phyloP scores from a whole-genome alignment of 768 basidiomycete species.

The Russula foetens region DNA sequence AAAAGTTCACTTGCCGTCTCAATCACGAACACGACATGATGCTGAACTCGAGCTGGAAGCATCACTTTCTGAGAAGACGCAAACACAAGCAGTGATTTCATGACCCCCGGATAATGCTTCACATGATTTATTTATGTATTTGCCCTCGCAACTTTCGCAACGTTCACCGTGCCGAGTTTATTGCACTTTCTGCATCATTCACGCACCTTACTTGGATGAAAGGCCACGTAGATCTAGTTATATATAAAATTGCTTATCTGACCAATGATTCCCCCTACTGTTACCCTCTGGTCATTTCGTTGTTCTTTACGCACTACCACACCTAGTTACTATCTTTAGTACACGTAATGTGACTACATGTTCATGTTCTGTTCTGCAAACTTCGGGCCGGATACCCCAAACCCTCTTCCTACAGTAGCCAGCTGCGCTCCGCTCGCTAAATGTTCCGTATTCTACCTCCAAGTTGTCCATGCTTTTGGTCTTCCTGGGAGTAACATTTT shows the following conservation, averaged over 20 bases:
- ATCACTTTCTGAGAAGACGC: constrained; percentile 8
- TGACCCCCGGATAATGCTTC: neutral
- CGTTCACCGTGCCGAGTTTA: constrained; percentile 8
- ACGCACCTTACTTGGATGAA: constrained; percentile 11
- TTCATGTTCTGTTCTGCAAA: neutral
- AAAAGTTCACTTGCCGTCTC: constrained; percentile 48
- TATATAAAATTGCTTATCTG: constrained; percentile 18
- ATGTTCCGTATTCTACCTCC: too few species aligned
- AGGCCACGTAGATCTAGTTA: constrained; percentile 8
- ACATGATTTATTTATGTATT: constrained; percentile 10
- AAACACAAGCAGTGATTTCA: neutral
- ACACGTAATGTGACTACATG: constrained; percentile 1
- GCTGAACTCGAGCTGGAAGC: constrained; percentile 10
- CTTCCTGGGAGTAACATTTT: neutral
- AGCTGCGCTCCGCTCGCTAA: too few species aligned
- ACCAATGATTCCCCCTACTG: constrained; percentile 14
- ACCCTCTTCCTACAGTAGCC: too few species aligned
- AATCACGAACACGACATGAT: constrained; percentile 35
- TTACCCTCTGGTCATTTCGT: constrained; percentile 8
- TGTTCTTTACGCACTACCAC: constrained; percentile 1
- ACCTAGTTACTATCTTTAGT: neutral
- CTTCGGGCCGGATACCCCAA: neutral
- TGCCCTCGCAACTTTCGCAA: constrained; percentile 3
- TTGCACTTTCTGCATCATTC: constrained; percentile 5
- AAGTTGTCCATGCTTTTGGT: neutral